Conservation (phyloP, 164 flowering plant species). For the Vitis cinerea region DNA sequence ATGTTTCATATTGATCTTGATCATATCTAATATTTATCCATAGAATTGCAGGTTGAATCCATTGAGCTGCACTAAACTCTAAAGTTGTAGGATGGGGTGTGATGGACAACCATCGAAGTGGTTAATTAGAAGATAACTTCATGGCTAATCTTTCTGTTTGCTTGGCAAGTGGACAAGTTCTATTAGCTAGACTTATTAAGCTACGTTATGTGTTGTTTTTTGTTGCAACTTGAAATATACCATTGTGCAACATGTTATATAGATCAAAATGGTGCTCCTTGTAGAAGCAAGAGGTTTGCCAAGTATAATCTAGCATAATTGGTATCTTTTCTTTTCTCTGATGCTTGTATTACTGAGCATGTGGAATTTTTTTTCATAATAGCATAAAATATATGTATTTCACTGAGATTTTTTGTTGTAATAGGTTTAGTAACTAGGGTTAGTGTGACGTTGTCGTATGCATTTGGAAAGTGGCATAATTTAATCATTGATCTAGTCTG, state of each 20-base stretch:
- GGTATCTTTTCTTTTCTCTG: background rate
- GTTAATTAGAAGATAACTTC: slow-evolving; percentile 95
- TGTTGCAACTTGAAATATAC: slow-evolving; percentile 1
- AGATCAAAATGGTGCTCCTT: slow-evolving; percentile 98
- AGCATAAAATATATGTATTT: too few species aligned
- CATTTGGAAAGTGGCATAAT: too few species aligned
- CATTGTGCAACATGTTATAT: slow-evolving; percentile 11
- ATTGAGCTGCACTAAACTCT: slow-evolving; percentile 75
- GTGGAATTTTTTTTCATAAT: too few species aligned
- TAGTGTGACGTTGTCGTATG: too few species aligned
- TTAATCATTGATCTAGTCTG: too few species aligned
- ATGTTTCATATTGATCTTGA: background rate
- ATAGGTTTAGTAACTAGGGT: too few species aligned
- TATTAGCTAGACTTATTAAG: background rate
- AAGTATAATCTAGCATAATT: slow-evolving; percentile 85
- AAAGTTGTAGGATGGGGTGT: slow-evolving; percentile 99
- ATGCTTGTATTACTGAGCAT: too few species aligned
- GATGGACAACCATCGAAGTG: slow-evolving; percentile 97
- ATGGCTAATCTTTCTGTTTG: slow-evolving; percentile 97
- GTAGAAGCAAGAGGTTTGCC: slow-evolving; percentile 86
- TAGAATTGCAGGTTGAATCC: slow-evolving; percentile 76
- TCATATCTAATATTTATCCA: background rate
- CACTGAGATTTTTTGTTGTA: too few species aligned
- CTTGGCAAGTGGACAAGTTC: slow-evolving; percentile 93
- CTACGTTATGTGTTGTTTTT: background rate